phyloP scores from a whole-genome alignment of 1,284 basidiomycete species.

The Melampsora abietis-canadensis region DNA sequence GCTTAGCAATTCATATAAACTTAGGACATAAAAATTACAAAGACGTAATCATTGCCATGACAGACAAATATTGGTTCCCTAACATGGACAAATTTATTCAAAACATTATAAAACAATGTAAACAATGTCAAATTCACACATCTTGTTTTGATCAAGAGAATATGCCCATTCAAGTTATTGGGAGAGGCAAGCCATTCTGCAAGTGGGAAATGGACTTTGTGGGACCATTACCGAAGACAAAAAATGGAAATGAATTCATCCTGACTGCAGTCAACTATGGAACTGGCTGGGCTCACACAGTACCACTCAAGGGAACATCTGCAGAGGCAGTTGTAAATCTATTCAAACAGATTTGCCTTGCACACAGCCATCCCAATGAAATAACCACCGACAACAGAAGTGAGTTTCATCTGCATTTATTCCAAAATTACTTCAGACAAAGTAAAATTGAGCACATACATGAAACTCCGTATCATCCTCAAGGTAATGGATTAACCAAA shows the following conservation, averaged over 20 bases:
- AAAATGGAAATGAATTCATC: not conserved
- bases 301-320: not conserved
- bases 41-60: not conserved
- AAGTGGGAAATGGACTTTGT: slow-evolving; percentile 12
- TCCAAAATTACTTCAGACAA: not conserved
- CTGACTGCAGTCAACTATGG: not conserved
- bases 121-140: not conserved
- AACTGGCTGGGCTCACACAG: not conserved
- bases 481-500: not conserved
- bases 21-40: not conserved
- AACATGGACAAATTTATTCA: not conserved
- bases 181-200: not conserved
- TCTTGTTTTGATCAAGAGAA: not conserved
- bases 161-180: slow-evolving; percentile 3
- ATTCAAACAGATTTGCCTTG: not conserved
- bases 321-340: not conserved
- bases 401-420: not conserved
- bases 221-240: not conserved
- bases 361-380: not conserved
- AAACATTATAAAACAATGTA: not conserved
- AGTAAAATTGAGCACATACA: not conserved
- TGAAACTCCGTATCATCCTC: not conserved
- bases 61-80: not conserved
- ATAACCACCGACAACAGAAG: not conserved
- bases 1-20: not conserved